Percentiles rank a stretch among this genome's conserved stretches.
Evolutionary conservation across 1,284 basidiomycete species (phyloP).

Genomic region (Papiliotrema nemorosa): DNA sequence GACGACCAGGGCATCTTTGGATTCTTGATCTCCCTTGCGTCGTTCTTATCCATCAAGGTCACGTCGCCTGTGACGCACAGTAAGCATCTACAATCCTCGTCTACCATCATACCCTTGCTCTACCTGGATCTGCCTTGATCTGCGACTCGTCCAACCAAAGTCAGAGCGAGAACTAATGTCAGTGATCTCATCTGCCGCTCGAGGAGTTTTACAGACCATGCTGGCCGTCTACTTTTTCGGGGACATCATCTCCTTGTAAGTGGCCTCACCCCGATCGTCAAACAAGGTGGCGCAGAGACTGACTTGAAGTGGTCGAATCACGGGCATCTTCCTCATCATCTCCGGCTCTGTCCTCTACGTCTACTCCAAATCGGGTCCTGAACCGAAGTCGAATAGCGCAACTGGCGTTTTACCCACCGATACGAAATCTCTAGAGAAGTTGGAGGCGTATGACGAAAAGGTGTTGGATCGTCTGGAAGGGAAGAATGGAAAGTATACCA

Average conservation of each 20-base stretch:
- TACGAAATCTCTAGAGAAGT: too few species aligned
- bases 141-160: too few species aligned
- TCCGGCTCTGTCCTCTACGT: constrained; percentile 29
- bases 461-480: too few species aligned
- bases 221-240: constrained; percentile 22
- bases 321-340: constrained; percentile 29
- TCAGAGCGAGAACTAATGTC: too few species aligned
- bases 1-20: constrained; percentile 20
- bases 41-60: constrained; percentile 27
- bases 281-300: too few species aligned
- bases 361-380: constrained; percentile 20
- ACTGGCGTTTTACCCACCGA: too few species aligned
- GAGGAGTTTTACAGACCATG: constrained; percentile 24
- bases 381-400: too few species aligned
- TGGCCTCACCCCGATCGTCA: neutral
- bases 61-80: constrained; percentile 29
- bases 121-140: neutral
- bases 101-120: neutral
- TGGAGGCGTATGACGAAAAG: too few species aligned
- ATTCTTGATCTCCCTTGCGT: constrained; percentile 24
- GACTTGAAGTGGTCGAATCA: constrained; percentile 17
- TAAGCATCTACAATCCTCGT: constrained; percentile 1
- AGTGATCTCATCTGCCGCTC: constrained; percentile 20
- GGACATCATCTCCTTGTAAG: constrained; percentile 21
- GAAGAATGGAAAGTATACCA: too few species aligned